Base-by-base conservation (phyloP, 2,329 filamentous ascomycete species). In the Cercospora sojina region DNA sequence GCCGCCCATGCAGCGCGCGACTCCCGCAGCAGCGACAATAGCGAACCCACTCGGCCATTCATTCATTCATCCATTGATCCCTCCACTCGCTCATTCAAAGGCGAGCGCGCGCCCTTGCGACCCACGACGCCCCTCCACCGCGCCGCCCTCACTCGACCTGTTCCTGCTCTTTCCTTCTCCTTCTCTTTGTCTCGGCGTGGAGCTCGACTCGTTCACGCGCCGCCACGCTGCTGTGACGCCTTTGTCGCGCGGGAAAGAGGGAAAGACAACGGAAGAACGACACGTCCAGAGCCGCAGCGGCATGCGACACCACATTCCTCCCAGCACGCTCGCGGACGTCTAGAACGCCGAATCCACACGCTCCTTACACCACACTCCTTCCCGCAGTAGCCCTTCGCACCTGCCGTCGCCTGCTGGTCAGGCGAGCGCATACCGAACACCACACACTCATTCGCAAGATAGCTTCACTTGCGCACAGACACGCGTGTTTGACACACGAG, bases 351-450 rank as follows among this genome's bases (percentile, higher is more conserved):
- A 27, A 67, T 62, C 35, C 59, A 55, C 65, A 63, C 63, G 62
- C 31, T 62, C 58, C 16, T 56, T 51, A 29, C 60, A 53, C 55
- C 65, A 64, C 61, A 55, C 56, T 64, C 65, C 20, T 60, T 51
- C 32, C 51, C 29, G 23, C 53, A 63, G 47, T 9, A 55, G 38
- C 63, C 32, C 38, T 59, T 38, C 16, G 62, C 49, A 32, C 32
- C 38, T 23, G 23, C 31, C 58, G 35, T 64, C 62, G 49, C 70
- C 70, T 71, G 70, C 70, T 41, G 70, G 70, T 31, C 70, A 70
- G 70, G 67, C 69, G 31, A 29, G 5, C 16, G 38, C 25, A 49
- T 43, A 59, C 53, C 23, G 64, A 41, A 58, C 43, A 25, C 23
- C 31, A 25, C 20, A 56, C 62, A 41, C 27, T 49, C 62, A 13